These are phyloP conservation scores for Limnomonas spitsbergensis DNA, from an alignment of 139 green algal genomes.

Conservation along the genomic window DNA sequence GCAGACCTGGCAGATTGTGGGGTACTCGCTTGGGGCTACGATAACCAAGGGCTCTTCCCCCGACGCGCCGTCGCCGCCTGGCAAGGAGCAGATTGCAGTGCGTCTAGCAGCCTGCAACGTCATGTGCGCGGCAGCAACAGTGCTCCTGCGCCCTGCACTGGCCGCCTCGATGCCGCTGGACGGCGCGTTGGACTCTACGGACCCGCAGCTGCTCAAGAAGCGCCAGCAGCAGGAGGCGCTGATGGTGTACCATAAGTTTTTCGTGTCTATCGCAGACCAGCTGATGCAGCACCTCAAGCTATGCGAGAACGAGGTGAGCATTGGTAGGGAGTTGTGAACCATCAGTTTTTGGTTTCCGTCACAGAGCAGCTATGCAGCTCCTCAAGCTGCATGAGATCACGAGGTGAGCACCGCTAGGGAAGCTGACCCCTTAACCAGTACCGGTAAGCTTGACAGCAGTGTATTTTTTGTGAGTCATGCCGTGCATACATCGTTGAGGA, in stretches of 20 bases:
- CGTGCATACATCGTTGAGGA: too few species aligned
- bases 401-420: too few species aligned
- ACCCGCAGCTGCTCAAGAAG: too few species aligned
- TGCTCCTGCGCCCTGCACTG: background rate
- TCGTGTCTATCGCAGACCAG: background rate
- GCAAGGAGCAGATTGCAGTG: background rate
- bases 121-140: background rate
- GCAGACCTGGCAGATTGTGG: background rate
- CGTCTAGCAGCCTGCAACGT: background rate
- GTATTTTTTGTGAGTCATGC: too few species aligned
- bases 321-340: background rate
- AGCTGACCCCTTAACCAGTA: too few species aligned
- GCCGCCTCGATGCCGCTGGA: background rate
- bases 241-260: background rate
- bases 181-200: background rate
- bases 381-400: too few species aligned
- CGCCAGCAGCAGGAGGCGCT: background rate
- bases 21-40: background rate
- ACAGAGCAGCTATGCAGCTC: too few species aligned
- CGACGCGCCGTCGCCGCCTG: background rate
- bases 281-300: slow-evolving; percentile 5
- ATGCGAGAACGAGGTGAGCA: background rate
- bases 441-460: too few species aligned
- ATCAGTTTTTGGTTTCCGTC: background rate
- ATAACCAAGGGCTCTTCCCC: background rate